Percentiles rank a stretch among this genome's conserved stretches.
These are phyloP conservation scores for Botrytis sinoallii DNA, from an alignment of 2,329 filamentous ascomycete genomes.

Conservation along the genomic window DNA sequence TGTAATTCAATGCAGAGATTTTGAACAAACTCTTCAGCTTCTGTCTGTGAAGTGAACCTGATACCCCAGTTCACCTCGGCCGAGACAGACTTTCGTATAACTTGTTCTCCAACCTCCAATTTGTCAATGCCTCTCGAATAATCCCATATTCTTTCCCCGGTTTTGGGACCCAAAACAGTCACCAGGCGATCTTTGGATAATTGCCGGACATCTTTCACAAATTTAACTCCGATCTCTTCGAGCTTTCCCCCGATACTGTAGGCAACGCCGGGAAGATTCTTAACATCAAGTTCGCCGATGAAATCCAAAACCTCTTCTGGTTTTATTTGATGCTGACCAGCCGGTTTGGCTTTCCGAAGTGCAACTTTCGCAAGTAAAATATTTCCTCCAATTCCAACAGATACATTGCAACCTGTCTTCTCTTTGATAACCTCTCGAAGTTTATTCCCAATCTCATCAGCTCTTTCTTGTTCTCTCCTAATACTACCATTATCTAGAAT, in stretches of 20 bases:
- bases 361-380: conserved; percentile 90
- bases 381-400: conserved; percentile 87
- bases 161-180: conserved; percentile 80
- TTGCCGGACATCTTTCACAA: conserved; percentile 78
- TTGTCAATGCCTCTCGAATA: conserved; percentile 86
- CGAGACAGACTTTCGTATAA: conserved; percentile 87
- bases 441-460: conserved; percentile 63
- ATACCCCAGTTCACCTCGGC: conserved; percentile 99
- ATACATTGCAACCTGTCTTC: conserved; percentile 81
- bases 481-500: conserved; percentile 67
- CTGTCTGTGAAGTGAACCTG: conserved; percentile 84
- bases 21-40: conserved; percentile 87
- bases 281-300: conserved; percentile 73
- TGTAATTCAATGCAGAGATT: conserved; percentile 84
- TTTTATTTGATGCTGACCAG: conserved; percentile 84
- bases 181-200: conserved; percentile 73
- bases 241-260: conserved; percentile 84
- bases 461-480: conserved; percentile 75
- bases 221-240: conserved; percentile 78
- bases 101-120: conserved; percentile 80
- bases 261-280: conserved; percentile 87
- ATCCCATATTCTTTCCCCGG: conserved; percentile 84
- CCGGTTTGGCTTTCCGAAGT: conserved; percentile 86
- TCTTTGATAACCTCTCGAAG: conserved; percentile 69
- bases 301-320: conserved; percentile 75